phyloP scores from a whole-genome alignment of 306 rosid species.

The Oemleria cerasiformis region DNA sequence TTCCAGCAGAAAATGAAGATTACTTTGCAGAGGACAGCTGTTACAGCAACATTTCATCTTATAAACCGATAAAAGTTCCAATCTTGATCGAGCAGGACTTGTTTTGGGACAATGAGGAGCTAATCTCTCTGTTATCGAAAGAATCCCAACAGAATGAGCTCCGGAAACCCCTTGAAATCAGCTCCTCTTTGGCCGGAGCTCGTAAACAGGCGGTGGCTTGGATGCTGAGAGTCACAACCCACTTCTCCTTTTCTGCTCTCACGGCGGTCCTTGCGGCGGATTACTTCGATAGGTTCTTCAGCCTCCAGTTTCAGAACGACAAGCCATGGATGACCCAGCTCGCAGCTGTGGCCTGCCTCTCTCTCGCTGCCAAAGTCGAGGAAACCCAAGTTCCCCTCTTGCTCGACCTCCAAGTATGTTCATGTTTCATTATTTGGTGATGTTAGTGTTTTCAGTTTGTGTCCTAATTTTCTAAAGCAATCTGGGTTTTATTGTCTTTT shows the following conservation, averaged over 20 bases:
- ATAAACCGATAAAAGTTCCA: constrained; percentile 17
- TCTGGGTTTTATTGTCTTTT: background rate
- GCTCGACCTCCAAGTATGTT: constrained; percentile 72
- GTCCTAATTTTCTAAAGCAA: background rate
- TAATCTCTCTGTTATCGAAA: constrained; percentile 48
- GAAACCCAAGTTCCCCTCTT: constrained; percentile 83
- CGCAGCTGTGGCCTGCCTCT: constrained; percentile 71
- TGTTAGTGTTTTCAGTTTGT: background rate
- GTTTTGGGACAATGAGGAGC: constrained; percentile 72
- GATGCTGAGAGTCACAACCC: constrained; percentile 64
- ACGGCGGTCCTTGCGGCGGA: constrained; percentile 76
- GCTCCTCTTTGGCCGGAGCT: constrained; percentile 32
- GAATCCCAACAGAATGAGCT: constrained; percentile 40
- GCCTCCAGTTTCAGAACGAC: constrained; percentile 41
- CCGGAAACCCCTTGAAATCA: constrained; percentile 8
- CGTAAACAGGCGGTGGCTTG: constrained; percentile 62
- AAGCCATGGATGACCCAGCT: constrained; percentile 96
- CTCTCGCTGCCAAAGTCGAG: constrained; percentile 88
- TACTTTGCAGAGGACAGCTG: constrained; percentile 16
- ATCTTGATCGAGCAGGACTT: constrained; percentile 54
- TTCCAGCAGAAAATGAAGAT: constrained; percentile 19
- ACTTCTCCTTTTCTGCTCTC: constrained; percentile 66
- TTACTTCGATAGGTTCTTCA: constrained; percentile 72
- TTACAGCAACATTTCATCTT: constrained; percentile 11
- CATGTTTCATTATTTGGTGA: background rate